Evolutionary conservation across 2,329 filamentous ascomycete genomes (phyloP).

Genomic region (Cryphonectria nitschkei): DNA sequence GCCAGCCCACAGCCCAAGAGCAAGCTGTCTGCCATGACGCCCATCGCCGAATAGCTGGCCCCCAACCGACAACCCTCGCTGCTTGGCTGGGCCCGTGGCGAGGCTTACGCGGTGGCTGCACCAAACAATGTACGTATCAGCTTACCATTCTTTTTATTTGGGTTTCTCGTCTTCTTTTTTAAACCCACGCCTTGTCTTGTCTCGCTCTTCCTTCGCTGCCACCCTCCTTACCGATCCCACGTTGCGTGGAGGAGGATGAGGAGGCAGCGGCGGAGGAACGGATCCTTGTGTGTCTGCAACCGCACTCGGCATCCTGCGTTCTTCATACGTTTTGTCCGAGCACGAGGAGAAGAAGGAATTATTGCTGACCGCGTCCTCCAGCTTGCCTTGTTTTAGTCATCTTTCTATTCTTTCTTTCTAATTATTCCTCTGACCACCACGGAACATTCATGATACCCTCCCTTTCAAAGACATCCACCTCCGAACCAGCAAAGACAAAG

Average conservation of each 20-base stretch:
- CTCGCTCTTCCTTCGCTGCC: conserved; percentile 8
- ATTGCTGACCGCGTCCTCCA: conserved; percentile 26
- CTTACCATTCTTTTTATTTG: conserved; percentile 10
- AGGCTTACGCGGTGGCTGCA: conserved; percentile 16
- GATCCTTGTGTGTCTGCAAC: conserved; percentile 17
- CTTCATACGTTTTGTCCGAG: conserved; percentile 1
- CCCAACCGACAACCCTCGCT: conserved; percentile 12
- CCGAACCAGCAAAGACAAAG: not conserved
- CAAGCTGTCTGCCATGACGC: conserved; percentile 55
- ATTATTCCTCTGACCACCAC: conserved; percentile 23
- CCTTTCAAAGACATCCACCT: not conserved
- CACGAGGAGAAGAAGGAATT: not conserved
- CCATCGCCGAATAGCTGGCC: conserved; percentile 54
- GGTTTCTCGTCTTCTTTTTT: too few relatives aligned
- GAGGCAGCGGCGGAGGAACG: not conserved
- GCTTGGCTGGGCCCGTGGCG: conserved; percentile 13
- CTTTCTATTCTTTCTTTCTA: conserved; percentile 4
- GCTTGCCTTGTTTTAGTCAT: conserved; percentile 19
- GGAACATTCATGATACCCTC: conserved; percentile 16
- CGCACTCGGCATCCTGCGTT: conserved; percentile 15
- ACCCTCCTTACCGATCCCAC: conserved; percentile 17
- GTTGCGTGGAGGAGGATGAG: conserved; percentile 5
- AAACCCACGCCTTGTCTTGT: not conserved
- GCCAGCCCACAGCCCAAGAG: conserved; percentile 43
- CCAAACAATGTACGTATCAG: conserved; percentile 28